Evolutionary conservation across 2,329 filamentous ascomycete species (phyloP).

Genomic region (Zasmidium cellare): DNA sequence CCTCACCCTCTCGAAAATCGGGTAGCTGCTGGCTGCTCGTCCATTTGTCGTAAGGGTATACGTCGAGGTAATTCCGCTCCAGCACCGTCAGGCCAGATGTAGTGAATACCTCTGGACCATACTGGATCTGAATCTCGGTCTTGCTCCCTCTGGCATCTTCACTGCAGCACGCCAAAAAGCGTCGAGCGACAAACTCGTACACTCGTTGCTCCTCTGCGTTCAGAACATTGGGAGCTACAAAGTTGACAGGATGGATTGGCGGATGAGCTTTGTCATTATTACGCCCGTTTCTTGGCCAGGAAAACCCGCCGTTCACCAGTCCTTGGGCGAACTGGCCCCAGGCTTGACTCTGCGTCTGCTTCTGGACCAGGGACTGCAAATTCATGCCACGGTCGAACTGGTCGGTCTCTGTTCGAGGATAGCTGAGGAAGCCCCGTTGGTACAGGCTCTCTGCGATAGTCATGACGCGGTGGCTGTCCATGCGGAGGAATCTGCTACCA

Average conservation of each 20-base stretch:
- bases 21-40: conserved; percentile 82
- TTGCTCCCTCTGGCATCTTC: conserved; percentile 86
- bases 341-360: conserved; percentile 70
- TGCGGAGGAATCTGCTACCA: conserved; percentile 82
- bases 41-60: conserved; percentile 97
- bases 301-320: conserved; percentile 74
- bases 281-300: conserved; percentile 75
- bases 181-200: conserved; percentile 88
- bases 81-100: conserved; percentile 82
- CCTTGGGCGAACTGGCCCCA: conserved; percentile 82
- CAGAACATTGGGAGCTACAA: conserved; percentile 63
- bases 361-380: conserved; percentile 74
- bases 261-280: conserved; percentile 97
- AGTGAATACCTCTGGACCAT: conserved; percentile 79
- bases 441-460: conserved; percentile 81
- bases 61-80: conserved; percentile 88
- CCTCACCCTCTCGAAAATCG: conserved; percentile 74
- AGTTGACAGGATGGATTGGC: conserved; percentile 94
- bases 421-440: conserved; percentile 94
- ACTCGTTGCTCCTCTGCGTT: conserved; percentile 66
- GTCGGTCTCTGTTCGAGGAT: conserved; percentile 95
- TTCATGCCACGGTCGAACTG: conserved; percentile 91
- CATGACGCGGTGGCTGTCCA: conserved; percentile 92
- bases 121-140: conserved; percentile 81
- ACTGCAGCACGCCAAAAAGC: conserved; percentile 93